Conservation (phyloP, 2,329 filamentous ascomycete species). For the Fusarium phyllophilum region DNA sequence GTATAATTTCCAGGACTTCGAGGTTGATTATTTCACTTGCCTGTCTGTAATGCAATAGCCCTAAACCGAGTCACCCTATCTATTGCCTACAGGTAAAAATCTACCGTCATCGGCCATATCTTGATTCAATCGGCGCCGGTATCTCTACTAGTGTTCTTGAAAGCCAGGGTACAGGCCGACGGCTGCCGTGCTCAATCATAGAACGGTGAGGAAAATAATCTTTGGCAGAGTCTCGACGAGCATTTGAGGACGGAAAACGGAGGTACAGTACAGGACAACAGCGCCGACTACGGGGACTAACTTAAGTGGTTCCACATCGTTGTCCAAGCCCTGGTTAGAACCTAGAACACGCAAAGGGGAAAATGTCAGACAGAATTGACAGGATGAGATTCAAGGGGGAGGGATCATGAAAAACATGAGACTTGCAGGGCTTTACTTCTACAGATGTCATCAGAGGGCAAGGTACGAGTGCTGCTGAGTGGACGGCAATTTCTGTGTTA, state of each 20-base stretch:
- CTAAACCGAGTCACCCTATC: conserved; percentile 20
- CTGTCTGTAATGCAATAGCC: conserved; percentile 16
- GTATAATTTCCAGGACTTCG: conserved; percentile 6
- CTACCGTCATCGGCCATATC: conserved; percentile 2
- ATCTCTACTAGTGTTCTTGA: not conserved
- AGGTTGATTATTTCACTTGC: not conserved
- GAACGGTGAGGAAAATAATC: conserved; percentile 3
- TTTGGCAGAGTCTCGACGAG: not conserved
- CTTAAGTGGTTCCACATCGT: conserved; percentile 19
- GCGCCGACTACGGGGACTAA: conserved; percentile 37
- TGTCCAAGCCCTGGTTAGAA: conserved; percentile 15
- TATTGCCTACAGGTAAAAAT: not conserved
- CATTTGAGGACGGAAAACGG: conserved; percentile 25
- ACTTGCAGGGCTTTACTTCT: not conserved
- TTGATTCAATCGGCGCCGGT: not conserved
- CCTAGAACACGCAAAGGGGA: conserved; percentile 17
- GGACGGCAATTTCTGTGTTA: conserved; percentile 3
- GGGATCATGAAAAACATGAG: conserved; percentile 2
- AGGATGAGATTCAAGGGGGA: conserved; percentile 26
- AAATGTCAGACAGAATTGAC: conserved; percentile 28
- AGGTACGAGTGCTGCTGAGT: conserved; percentile 21
- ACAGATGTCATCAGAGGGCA: not conserved
- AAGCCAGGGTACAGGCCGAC: conserved; percentile 22
- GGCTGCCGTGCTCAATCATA: conserved; percentile 28
- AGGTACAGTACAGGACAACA: conserved; percentile 24